These are phyloP conservation scores for Podila verticillata DNA, from an alignment of 192 early-diverging fungal genomes.

Conservation along the genomic window DNA sequence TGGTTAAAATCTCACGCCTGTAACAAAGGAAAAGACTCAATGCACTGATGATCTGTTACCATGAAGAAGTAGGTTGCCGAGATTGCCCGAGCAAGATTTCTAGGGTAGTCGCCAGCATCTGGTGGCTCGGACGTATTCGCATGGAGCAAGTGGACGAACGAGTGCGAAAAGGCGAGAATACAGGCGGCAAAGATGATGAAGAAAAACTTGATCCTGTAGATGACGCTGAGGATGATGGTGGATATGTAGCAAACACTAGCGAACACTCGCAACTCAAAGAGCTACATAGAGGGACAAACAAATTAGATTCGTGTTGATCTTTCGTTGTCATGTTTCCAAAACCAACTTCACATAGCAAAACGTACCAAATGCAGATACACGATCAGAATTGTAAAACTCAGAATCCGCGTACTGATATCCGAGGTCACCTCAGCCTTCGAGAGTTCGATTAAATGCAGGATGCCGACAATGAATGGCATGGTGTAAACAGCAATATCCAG, in stretches of 20 bases:
- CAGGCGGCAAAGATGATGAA: slow-evolving; percentile 42
- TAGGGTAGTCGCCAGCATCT: neutral
- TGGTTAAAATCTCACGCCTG: neutral
- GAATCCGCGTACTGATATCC: neutral
- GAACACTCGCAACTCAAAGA: slow-evolving; percentile 31
- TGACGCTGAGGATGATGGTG: slow-evolving; percentile 21
- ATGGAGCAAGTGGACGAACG: slow-evolving; percentile 17
- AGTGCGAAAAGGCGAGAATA: slow-evolving; percentile 23
- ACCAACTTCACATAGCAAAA: too few species aligned
- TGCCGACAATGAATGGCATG: slow-evolving; percentile 4
- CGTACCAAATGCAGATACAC: slow-evolving; percentile 27
- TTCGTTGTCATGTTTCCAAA: too few species aligned
- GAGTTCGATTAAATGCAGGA: neutral
- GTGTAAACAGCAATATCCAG: slow-evolving; percentile 7
- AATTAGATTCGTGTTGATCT: neutral
- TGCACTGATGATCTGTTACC: slow-evolving; percentile 1
- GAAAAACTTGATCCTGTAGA: slow-evolving; percentile 26
- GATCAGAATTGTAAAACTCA: slow-evolving; percentile 14
- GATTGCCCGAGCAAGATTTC: slow-evolving; percentile 15
- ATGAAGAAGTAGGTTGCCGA: slow-evolving; percentile 33
- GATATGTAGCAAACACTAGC: slow-evolving; percentile 25
- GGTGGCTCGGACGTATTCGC: neutral
- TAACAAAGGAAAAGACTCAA: too few species aligned
- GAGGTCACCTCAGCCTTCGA: neutral
- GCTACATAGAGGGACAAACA: neutral